A percentile compares a stretch with the other conserved stretches of the same genome.
These are phyloP conservation scores for Thermoascus crustaceus DNA, from an alignment of 2,329 filamentous ascomycete genomes.

Conservation along the genomic window DNA sequence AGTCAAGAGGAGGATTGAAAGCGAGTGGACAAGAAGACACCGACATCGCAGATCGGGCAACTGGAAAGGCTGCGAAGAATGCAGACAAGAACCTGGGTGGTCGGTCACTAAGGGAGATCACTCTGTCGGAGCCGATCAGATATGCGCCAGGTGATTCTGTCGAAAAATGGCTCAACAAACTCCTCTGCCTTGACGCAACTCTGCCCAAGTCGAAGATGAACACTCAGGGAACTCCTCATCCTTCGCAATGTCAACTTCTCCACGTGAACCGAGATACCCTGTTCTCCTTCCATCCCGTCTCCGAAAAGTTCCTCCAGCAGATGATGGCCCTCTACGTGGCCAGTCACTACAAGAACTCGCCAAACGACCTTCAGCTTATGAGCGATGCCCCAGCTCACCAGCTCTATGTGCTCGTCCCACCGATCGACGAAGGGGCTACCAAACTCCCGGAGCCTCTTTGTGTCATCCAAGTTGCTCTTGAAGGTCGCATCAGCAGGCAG, in stretches of 20 bases:
- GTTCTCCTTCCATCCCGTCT: slow-evolving; percentile 95
- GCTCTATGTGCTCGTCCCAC: slow-evolving; percentile 86
- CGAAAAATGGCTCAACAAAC: slow-evolving; percentile 91
- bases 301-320: slow-evolving; percentile 93
- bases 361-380: slow-evolving; percentile 97
- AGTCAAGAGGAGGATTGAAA: slow-evolving; percentile 62
- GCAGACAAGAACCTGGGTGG: slow-evolving; percentile 54
- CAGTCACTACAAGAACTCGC: slow-evolving; percentile 96
- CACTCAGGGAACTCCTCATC: slow-evolving; percentile 77
- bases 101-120: slow-evolving; percentile 82
- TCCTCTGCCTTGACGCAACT: slow-evolving; percentile 89
- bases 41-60: slow-evolving; percentile 67
- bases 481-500: slow-evolving; percentile 88
- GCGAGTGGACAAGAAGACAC: slow-evolving; percentile 47
- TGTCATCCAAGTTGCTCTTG: slow-evolving; percentile 86
- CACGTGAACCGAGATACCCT: slow-evolving; percentile 94
- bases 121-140: slow-evolving; percentile 85
- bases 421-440: slow-evolving; percentile 66
- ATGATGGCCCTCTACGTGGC: slow-evolving; percentile 98
- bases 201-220: slow-evolving; percentile 67
- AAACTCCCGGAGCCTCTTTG: slow-evolving; percentile 86
- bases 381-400: slow-evolving; percentile 95
- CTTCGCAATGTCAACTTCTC: slow-evolving; percentile 81
- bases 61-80: slow-evolving; percentile 62
- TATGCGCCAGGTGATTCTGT: slow-evolving; percentile 86